A percentile compares a stretch with the other conserved stretches of the same genome.
phyloP scores from a whole-genome alignment of 1,284 basidiomycete species.

The Bondarzewia mesenterica region DNA sequence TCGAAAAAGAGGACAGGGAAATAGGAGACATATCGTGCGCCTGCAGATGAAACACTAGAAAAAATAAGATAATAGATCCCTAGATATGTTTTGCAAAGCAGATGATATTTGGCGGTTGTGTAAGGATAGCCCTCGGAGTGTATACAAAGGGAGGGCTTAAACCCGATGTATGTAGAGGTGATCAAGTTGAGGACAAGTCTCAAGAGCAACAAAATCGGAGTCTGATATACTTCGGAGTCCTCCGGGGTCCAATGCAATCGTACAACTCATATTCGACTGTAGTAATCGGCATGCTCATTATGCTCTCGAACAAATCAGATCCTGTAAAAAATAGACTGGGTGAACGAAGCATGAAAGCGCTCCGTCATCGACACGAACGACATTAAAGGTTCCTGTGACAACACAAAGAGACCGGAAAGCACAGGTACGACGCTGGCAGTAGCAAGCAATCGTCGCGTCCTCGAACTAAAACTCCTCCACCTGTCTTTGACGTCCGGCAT shows the following conservation, averaged over 20 bases:
- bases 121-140: not conserved
- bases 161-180: not conserved
- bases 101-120: not conserved
- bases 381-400: conserved; percentile 52
- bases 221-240: no score
- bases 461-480: conserved; percentile 16
- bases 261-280: no score
- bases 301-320: no score
- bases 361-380: conserved; percentile 40
- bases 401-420: conserved; percentile 40
- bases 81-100: no score
- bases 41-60: not conserved
- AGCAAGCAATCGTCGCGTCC: conserved; percentile 24
- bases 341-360: conserved; percentile 34
- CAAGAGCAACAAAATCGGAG: not conserved
- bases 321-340: conserved; percentile 23
- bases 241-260: no score
- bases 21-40: not conserved
- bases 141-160: not conserved
- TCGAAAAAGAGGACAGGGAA: not conserved
- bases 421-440: conserved; percentile 37
- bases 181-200: no score
- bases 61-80: no score
- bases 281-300: no score
- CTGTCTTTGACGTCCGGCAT: conserved; percentile 17